phyloP scores from a whole-genome alignment of 2,329 filamentous ascomycete species.

The Exophiala aquamarina region DNA sequence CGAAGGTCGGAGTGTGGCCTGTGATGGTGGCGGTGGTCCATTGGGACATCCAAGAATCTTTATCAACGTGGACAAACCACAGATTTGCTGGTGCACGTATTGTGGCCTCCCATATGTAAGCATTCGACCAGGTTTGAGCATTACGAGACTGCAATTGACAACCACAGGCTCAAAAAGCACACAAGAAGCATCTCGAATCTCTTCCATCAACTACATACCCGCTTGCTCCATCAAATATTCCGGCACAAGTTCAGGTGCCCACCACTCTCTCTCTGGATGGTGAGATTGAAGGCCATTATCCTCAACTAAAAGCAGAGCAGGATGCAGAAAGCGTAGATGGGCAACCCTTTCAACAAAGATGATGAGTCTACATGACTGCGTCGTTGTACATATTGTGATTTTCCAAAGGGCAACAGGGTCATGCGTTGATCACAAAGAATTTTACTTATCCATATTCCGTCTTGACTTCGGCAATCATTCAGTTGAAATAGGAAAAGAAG shows the following conservation, averaged over 20 bases:
- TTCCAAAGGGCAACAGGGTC: neutral
- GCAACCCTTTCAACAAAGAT: conserved; percentile 19
- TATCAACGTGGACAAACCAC: conserved; percentile 97
- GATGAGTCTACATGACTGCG: neutral
- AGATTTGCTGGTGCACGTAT: conserved; percentile 88
- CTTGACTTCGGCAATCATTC: too few relatives aligned
- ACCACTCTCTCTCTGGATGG: conserved; percentile 39
- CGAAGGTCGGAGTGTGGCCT: conserved; percentile 76
- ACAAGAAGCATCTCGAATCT: conserved; percentile 80
- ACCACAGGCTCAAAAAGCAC: conserved; percentile 79
- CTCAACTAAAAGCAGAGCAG: conserved; percentile 24
- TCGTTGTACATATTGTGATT: conserved; percentile 11
- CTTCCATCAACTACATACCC: conserved; percentile 80
- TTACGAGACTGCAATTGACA: conserved; percentile 11
- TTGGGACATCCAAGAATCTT: conserved; percentile 89
- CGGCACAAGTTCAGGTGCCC: conserved; percentile 58
- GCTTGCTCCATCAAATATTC: conserved; percentile 61
- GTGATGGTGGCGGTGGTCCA: conserved; percentile 89
- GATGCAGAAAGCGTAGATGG: conserved; percentile 16
- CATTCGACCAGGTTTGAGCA: conserved; percentile 28
- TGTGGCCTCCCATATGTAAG: conserved; percentile 91
- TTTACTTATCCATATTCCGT: too few relatives aligned
- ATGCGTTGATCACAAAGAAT: too few relatives aligned
- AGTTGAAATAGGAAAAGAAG: neutral
- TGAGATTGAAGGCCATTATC: conserved; percentile 26